phyloP scores from a whole-genome alignment of 2,329 filamentous ascomycete genomes.

The Calonectria crousiana region DNA sequence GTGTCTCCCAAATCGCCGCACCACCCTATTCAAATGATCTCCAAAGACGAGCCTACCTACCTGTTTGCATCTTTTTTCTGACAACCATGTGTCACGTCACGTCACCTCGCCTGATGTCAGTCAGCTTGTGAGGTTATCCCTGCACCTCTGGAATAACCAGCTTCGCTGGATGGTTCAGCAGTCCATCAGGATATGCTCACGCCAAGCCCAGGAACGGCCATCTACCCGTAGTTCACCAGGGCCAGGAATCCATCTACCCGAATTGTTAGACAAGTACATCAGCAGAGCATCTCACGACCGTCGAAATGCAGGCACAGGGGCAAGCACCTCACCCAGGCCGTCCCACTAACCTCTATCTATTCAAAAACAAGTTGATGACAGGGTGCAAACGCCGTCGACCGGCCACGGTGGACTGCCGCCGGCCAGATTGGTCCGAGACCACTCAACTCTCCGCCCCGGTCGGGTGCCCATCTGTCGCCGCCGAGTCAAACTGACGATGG shows the following conservation, averaged over 20 bases:
- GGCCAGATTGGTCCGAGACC: constrained; percentile 35
- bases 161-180: not conserved
- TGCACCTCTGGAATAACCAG: not conserved
- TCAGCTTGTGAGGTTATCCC: constrained; percentile 26
- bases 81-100: constrained; percentile 34
- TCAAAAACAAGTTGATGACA: constrained; percentile 39
- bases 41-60: constrained; percentile 35
- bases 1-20: constrained; percentile 18
- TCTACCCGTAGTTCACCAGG: not conserved
- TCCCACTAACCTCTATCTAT: constrained; percentile 35
- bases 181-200: not conserved
- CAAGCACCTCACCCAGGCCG: constrained; percentile 30
- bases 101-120: constrained; percentile 32
- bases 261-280: not conserved
- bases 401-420: constrained; percentile 28
- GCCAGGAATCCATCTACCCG: not conserved
- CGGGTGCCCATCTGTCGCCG: constrained; percentile 35
- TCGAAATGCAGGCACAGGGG: constrained; percentile 32
- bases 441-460: constrained; percentile 31
- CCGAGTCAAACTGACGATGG: constrained; percentile 41
- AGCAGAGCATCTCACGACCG: constrained; percentile 2
- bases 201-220: constrained; percentile 2
- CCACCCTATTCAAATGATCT: constrained; percentile 31
- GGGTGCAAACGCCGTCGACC: constrained; percentile 33
- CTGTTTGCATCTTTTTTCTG: constrained; percentile 27